Percentiles rank a stretch among this genome's conserved stretches.
Evolutionary conservation across 1,284 basidiomycete species (phyloP).

Genomic region (Puccinia polysora): DNA sequence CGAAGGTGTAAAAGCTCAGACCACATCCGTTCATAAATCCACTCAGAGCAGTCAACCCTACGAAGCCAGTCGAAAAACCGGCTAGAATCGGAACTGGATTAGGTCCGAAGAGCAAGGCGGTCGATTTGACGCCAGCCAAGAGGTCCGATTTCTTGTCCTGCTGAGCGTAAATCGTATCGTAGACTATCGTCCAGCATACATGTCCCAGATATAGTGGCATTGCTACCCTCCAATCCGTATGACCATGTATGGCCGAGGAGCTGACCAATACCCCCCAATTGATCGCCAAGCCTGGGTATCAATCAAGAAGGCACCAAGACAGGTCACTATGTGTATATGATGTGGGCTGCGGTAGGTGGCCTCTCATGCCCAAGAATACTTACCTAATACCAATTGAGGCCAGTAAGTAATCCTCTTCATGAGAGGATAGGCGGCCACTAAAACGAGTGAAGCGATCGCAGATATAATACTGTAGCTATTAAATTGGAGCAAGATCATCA

Average conservation of each 20-base stretch:
- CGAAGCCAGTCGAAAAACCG: constrained; percentile 67
- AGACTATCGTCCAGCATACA: constrained; percentile 88
- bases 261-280: constrained; percentile 97
- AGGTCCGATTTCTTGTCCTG: constrained; percentile 96
- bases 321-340: background rate
- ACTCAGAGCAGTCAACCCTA: constrained; percentile 71
- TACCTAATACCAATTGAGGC: constrained; percentile 90
- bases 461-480: constrained; percentile 93
- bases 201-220: constrained; percentile 85
- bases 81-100: constrained; percentile 71
- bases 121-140: constrained; percentile 82
- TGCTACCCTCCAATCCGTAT: constrained; percentile 75
- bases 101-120: constrained; percentile 80
- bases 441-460: constrained; percentile 79
- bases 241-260: constrained; percentile 85
- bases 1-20: constrained; percentile 69
- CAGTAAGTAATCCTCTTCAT: constrained; percentile 98
- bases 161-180: constrained; percentile 97
- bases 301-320: constrained; percentile 8
- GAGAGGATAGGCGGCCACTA: constrained; percentile 85
- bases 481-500: constrained; percentile 84
- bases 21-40: constrained; percentile 73
- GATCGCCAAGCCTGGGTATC: constrained; percentile 80
- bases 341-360: no score
- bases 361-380: no score